Percentiles rank a stretch among this genome's conserved stretches.
Evolutionary conservation across 768 basidiomycete genomes (phyloP).

Genomic region (Termitomyces sp.): DNA sequence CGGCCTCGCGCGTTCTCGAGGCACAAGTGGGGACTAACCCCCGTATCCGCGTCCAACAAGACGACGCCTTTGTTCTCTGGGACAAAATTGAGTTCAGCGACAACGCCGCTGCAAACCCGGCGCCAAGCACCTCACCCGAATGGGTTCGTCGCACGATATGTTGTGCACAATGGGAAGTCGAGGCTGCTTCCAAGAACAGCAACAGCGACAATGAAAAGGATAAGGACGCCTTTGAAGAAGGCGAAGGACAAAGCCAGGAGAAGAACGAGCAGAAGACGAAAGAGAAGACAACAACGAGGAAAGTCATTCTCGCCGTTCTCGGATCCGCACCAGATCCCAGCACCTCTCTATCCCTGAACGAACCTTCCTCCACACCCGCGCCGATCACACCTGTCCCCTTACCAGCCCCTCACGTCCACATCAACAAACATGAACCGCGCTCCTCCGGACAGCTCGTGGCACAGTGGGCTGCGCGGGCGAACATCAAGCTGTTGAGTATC

Average conservation of each 20-base stretch:
- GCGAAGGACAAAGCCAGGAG: slow-evolving; percentile 4
- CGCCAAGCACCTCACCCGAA: slow-evolving; percentile 52
- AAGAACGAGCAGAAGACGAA: not conserved
- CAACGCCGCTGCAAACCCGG: slow-evolving; percentile 13
- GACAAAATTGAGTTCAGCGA: slow-evolving; percentile 61
- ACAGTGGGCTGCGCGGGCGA: slow-evolving; percentile 65
- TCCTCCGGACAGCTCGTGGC: slow-evolving; percentile 59
- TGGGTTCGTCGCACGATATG: slow-evolving; percentile 85
- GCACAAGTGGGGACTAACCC: slow-evolving; percentile 81
- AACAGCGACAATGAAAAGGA: slow-evolving; percentile 12
- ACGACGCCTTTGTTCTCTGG: slow-evolving; percentile 82
- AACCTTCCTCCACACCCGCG: slow-evolving; percentile 19
- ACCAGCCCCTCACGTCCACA: slow-evolving; percentile 52
- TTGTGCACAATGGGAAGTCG: slow-evolving; percentile 73
- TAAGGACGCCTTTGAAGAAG: not conserved
- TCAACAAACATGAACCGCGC: slow-evolving; percentile 61
- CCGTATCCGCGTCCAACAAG: slow-evolving; percentile 77
- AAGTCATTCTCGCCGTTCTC: slow-evolving; percentile 62
- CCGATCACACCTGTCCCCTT: slow-evolving; percentile 57
- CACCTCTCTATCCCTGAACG: slow-evolving; percentile 16
- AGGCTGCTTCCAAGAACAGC: slow-evolving; percentile 37
- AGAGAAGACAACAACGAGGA: slow-evolving; percentile 24
- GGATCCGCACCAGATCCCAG: slow-evolving; percentile 16
- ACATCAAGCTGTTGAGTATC: slow-evolving; percentile 54
- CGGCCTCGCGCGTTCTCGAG: slow-evolving; percentile 86